Conservation (phyloP, 176 grass and related monocot species). For the Carex parvula region DNA sequence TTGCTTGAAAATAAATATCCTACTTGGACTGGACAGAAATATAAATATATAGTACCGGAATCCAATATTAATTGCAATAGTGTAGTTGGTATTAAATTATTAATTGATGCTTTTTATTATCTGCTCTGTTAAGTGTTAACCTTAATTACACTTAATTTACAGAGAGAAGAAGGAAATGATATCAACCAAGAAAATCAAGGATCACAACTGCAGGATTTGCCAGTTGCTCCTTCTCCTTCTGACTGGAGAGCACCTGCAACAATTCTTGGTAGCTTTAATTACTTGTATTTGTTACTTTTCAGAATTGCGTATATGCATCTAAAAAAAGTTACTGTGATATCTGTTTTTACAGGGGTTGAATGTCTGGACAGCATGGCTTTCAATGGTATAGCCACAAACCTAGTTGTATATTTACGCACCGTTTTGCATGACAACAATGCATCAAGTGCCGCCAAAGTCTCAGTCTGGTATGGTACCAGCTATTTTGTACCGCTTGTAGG, state of each 20-base stretch:
- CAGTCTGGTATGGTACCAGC: conserved; percentile 71
- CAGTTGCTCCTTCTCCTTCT: conserved; percentile 6
- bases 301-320: not conserved
- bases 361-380: conserved; percentile 82
- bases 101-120: not conserved
- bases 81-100: not conserved
- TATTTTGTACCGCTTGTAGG: conserved; percentile 78
- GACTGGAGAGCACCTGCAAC: conserved; percentile 43
- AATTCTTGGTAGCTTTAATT: conserved; percentile 54
- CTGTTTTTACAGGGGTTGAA: conserved; percentile 47
- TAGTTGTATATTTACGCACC: conserved; percentile 63
- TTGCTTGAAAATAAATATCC: not conserved
- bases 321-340: not conserved
- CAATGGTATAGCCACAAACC: conserved; percentile 68
- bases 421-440: conserved; percentile 58
- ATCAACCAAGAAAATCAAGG: not conserved
- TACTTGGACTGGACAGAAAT: too few species aligned
- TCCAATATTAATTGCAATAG: not conserved
- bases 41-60: not conserved
- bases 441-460: conserved; percentile 65
- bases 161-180: conserved; percentile 5
- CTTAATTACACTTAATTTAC: not conserved
- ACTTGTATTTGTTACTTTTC: not conserved
- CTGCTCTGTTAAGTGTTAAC: not conserved
- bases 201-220: conserved; percentile 17